These are phyloP conservation scores for Fusarium burgessii DNA, from an alignment of 2,329 filamentous ascomycete genomes.

Conservation along the genomic window DNA sequence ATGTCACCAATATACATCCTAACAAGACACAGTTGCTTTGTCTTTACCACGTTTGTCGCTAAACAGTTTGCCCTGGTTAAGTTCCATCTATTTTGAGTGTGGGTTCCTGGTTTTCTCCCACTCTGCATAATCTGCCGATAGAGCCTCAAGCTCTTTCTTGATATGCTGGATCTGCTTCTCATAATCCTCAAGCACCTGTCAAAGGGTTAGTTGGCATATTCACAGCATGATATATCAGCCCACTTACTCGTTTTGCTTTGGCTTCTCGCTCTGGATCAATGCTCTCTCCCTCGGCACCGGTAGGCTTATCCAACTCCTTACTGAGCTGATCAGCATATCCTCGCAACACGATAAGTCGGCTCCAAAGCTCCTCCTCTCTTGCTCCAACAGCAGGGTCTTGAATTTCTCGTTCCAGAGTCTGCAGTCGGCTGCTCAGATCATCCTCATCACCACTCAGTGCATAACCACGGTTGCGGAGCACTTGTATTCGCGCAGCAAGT, in stretches of 20 bases:
- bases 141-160: slow-evolving; percentile 76
- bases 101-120: slow-evolving; percentile 66
- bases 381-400: slow-evolving; percentile 81
- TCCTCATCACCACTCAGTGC: slow-evolving; percentile 84
- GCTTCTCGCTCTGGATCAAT: slow-evolving; percentile 77
- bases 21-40: slow-evolving; percentile 22
- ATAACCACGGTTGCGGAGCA: slow-evolving; percentile 84
- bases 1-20: slow-evolving; percentile 39
- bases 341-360: slow-evolving; percentile 78
- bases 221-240: neutral
- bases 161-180: slow-evolving; percentile 83
- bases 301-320: slow-evolving; percentile 78
- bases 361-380: slow-evolving; percentile 87
- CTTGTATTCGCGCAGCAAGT: slow-evolving; percentile 83
- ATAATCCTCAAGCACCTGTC: slow-evolving; percentile 81
- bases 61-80: slow-evolving; percentile 9
- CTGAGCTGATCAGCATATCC: slow-evolving; percentile 79
- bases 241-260: slow-evolving; percentile 78
- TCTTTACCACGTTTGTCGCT: slow-evolving; percentile 1
- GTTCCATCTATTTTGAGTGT: slow-evolving; percentile 49
- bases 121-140: slow-evolving; percentile 67
- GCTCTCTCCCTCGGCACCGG: slow-evolving; percentile 65
- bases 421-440: slow-evolving; percentile 77
- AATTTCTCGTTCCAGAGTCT: slow-evolving; percentile 74
- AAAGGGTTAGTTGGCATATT: slow-evolving; percentile 21